Evolutionary conservation across 495 filamentous ascomycete genomes (phyloP), one percentile per base, ranked within the genome.

Genomic region (Rostrohypoxylon terebratum): DNA sequence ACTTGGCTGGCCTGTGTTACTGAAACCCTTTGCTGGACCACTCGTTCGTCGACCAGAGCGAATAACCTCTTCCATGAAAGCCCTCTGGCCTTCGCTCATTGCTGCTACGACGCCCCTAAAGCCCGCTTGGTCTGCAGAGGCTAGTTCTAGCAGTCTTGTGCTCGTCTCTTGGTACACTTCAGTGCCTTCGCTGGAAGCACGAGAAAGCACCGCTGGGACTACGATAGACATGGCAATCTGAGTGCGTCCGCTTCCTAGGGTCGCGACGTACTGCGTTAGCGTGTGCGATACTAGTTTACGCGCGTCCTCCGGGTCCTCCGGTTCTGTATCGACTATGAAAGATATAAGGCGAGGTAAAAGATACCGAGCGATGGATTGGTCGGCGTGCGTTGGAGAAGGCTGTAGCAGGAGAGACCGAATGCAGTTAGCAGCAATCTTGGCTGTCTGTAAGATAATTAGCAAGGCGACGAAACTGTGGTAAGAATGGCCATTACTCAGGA

Each of bases 341-440:
- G 83, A 80, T 55, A 97, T 82, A 10, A 98, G 84, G 4, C 89
- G 87, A 0, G 96, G 94, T 23, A 95, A 83, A 5, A 98, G 83
- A 74, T 90, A 88, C 55, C 91, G 86, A 13, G 90, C 84, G 40
- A 98, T 87, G 23, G 89, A 87, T 71, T 93, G 88, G 72, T 96
- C 91, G 1, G 91, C 90, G 6, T 83, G 74, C 6, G 88, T 91
- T 50, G 90, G 89, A 0, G 88, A 81, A 6, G 80, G 84, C 6
- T 89, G 84, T 33, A 93, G 84, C 21, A 96, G 80, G 21, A 99
- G 88, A 3, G 93, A 93, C 47, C 94, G 89, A 58, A 93, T 85
- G 79, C 96, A 98, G 72, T 93, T 92, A 18, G 93, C 90, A 4
- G 96, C 94, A 38, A 97, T 93, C 72, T 92, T 97, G 25, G 93